A percentile compares a stretch with the other conserved stretches of the same genome.
phyloP scores from a whole-genome alignment of 176 grass and related monocot genomes.

The Paspalum notatum region DNA sequence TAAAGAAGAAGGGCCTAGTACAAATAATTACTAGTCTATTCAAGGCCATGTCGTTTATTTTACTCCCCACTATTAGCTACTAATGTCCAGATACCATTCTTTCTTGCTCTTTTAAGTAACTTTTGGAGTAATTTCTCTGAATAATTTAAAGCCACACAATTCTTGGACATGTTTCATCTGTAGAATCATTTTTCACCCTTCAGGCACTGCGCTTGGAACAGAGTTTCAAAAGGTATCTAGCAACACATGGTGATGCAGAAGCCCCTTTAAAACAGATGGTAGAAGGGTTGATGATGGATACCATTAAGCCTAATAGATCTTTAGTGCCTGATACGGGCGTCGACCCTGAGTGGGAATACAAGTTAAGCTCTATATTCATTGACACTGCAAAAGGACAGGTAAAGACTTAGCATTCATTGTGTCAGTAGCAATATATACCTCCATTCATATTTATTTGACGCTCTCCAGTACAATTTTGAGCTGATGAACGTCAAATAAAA shows the following conservation, averaged over 20 bases:
- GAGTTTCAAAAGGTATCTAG: slow-evolving; percentile 58
- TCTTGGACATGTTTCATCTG: slow-evolving; percentile 1
- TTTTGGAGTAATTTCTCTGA: not conserved
- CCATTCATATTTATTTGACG: too few relatives aligned
- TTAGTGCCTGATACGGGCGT: slow-evolving; percentile 59
- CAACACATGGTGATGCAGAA: slow-evolving; percentile 34
- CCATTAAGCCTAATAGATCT: slow-evolving; percentile 54
- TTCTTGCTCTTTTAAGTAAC: not conserved
- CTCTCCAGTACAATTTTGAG: too few relatives aligned
- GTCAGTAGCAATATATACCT: too few relatives aligned
- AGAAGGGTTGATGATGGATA: slow-evolving; percentile 67
- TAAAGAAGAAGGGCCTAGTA: not conserved
- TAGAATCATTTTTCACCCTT: slow-evolving; percentile 12
- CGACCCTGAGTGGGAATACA: slow-evolving; percentile 65
- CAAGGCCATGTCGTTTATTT: not conserved
- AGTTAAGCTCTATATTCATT: slow-evolving; percentile 76
- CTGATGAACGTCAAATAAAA: too few relatives aligned
- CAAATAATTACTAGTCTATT: not conserved
- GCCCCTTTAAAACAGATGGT: slow-evolving; percentile 65
- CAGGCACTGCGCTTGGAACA: slow-evolving; percentile 60
- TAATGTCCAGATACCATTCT: not conserved
- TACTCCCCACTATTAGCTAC: not conserved
- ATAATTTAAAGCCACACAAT: not conserved
- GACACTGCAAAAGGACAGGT: slow-evolving; percentile 59
- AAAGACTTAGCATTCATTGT: slow-evolving; percentile 14